Evolutionary conservation across 2,329 filamentous ascomycete genomes (phyloP), one percentile per base, ranked within the genome.

Genomic region (Claviceps africana): DNA sequence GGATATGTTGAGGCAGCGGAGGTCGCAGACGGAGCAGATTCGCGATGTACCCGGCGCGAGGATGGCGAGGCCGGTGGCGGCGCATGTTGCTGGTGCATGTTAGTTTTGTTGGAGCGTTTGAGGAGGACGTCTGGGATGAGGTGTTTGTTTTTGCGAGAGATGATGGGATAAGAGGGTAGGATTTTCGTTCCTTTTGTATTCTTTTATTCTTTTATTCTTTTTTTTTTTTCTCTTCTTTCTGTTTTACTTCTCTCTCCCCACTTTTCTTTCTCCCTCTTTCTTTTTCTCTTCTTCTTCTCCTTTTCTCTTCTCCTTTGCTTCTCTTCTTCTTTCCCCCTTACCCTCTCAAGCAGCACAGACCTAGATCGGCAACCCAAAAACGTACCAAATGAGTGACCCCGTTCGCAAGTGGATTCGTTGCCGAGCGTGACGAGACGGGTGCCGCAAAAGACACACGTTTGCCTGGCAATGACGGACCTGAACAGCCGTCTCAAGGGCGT

Each of bases 11-110:
- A 81, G 66, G 8, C 74, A 78, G 25, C 77, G 70, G 28, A 70
- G 62, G 17, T 72, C 72, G 57, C 78, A 82, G 2, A 81, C 73
- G 21, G 73, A 74, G 51, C 78, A 82, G 3, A 72, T 71, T 35
- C 72, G 68, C 0, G 77, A 79, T 47, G 75, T 68, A 2, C 74
- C 75, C 0, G 78, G 78, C 1, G 69, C 71, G 53, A 77, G 66
- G 55, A 82, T 77, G 13, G 77, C 73, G 8, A 81, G 62, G 1
- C 76, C 74, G 0, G 74, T 78, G 1, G 73, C 71, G 0, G 73
- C 73, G 54, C 78, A 81, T 1, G 68, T 73, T n/a, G 73, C 75
- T 77, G 28, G 21, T n/a, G 10, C 9, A 15, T 7, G 19, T 11
- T 10, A 35, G 30, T 28, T 40, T 17, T 37, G 44, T 4, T 5